Evolutionary conservation across 139 green algal genomes (phyloP).

Genomic region (Ettlia oleoabundans): DNA sequence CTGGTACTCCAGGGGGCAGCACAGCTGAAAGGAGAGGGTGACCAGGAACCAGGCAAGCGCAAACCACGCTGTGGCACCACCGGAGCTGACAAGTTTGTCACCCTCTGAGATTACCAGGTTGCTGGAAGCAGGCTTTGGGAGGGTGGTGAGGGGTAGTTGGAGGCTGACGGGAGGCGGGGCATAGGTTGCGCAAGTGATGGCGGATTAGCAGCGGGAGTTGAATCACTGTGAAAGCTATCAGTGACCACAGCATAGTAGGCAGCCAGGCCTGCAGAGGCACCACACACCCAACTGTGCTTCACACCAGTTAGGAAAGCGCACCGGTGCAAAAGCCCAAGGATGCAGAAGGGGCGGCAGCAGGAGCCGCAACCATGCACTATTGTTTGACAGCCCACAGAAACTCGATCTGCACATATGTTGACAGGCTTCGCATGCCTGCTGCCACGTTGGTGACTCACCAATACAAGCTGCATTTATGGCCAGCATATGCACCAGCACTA

Average conservation of each 20-base stretch:
- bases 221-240: too few species aligned
- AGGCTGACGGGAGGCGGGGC: too few species aligned
- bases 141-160: neutral
- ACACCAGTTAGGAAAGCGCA: neutral
- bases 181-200: too few species aligned
- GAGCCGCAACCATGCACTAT: neutral
- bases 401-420: too few species aligned
- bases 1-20: constrained; percentile 2
- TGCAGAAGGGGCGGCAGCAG: neutral
- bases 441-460: constrained; percentile 12
- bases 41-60: neutral
- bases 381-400: too few species aligned
- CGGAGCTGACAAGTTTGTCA: neutral
- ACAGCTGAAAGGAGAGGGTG: constrained; percentile 8
- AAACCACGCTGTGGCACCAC: neutral
- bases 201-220: too few species aligned
- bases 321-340: neutral
- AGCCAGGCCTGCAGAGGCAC: neutral
- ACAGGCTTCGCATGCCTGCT: neutral
- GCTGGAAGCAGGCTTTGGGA: neutral
- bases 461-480: neutral
- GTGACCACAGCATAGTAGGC: neutral
- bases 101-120: neutral
- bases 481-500: constrained; percentile 28
- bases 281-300: neutral